Evolutionary conservation across 129 eudicot species (phyloP).

Genomic region (Escallonia herrerae): DNA sequence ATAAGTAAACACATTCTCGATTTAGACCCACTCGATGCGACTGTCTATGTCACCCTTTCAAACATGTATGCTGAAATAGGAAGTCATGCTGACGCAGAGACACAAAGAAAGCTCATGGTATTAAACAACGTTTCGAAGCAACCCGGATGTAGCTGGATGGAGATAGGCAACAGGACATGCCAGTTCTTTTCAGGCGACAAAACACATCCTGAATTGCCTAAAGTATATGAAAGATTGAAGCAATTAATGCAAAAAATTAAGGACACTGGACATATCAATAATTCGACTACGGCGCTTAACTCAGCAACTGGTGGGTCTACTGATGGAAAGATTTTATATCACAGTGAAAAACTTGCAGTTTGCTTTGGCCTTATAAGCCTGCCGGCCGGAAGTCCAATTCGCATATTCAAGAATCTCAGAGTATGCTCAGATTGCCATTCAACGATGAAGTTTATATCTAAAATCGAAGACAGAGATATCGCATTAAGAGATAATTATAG

Average conservation of each 20-base stretch:
- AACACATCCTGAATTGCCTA: constrained; percentile 1
- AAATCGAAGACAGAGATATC: not conserved
- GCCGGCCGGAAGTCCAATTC: not conserved
- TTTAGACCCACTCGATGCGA: constrained; percentile 4
- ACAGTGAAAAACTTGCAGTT: constrained; percentile 15
- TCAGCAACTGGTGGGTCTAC: not conserved
- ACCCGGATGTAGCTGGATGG: constrained; percentile 13
- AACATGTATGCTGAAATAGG: constrained; percentile 7
- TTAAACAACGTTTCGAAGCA: not conserved
- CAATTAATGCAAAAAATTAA: not conserved
- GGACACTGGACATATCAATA: not conserved
- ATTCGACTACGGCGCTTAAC: not conserved
- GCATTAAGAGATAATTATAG: constrained; percentile 7
- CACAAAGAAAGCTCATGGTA: constrained; percentile 2
- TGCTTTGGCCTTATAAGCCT: constrained; percentile 3
- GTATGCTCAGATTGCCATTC: constrained; percentile 8
- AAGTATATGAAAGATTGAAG: not conserved
- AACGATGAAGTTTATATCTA: constrained; percentile 7
- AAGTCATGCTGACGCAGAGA: not conserved
- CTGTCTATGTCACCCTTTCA: constrained; percentile 5
- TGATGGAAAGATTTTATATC: not conserved
- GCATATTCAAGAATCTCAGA: constrained; percentile 10
- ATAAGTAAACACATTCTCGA: not conserved
- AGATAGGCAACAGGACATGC: not conserved
- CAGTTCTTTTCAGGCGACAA: constrained; percentile 14